Percentiles rank a stretch among this genome's conserved stretches.
Evolutionary conservation across 305 asterid genomes (phyloP).

Genomic region (Fraxinus paxiana): DNA sequence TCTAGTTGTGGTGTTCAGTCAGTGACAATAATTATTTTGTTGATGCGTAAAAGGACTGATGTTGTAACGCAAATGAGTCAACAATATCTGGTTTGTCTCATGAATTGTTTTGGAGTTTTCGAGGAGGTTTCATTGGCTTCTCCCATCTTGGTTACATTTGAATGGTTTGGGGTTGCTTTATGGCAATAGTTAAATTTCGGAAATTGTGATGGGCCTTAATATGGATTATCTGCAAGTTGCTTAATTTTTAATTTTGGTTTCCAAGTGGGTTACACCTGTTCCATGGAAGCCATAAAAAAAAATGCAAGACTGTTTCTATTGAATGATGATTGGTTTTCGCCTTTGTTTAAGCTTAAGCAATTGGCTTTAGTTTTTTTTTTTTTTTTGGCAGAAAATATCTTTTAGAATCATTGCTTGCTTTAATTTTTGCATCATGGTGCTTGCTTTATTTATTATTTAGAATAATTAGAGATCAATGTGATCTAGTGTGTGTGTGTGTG

Average conservation of each 20-base stretch:
- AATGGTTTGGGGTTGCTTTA: conserved; percentile 23
- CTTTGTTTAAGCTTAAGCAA: conserved; percentile 1
- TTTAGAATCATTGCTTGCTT: background rate
- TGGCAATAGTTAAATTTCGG: conserved; percentile 16
- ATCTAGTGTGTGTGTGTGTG: background rate
- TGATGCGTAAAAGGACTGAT: conserved; percentile 15
- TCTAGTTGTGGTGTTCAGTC: conserved; percentile 33
- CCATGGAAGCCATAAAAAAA: conserved; percentile 8
- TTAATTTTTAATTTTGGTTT: conserved; percentile 11
- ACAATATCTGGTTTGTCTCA: conserved; percentile 23
- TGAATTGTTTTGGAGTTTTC: conserved; percentile 22
- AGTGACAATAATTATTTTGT: conserved; percentile 26
- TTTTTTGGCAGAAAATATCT: background rate
- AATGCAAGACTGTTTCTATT: conserved; percentile 17
- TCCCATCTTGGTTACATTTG: conserved; percentile 22
- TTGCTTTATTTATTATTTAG: background rate
- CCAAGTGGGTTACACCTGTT: conserved; percentile 2
- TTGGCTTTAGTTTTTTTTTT: conserved; percentile 17
- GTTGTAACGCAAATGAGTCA: conserved; percentile 26
- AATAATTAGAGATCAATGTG: background rate
- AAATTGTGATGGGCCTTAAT: conserved; percentile 10
- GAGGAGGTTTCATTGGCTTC: conserved; percentile 9
- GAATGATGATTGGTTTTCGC: conserved; percentile 4
- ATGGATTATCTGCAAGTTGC: conserved; percentile 2
- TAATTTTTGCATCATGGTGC: background rate